Base-by-base conservation (phyloP, 225 moss, liverwort and hornwort species). In the Marchantia paleacea region DNA sequence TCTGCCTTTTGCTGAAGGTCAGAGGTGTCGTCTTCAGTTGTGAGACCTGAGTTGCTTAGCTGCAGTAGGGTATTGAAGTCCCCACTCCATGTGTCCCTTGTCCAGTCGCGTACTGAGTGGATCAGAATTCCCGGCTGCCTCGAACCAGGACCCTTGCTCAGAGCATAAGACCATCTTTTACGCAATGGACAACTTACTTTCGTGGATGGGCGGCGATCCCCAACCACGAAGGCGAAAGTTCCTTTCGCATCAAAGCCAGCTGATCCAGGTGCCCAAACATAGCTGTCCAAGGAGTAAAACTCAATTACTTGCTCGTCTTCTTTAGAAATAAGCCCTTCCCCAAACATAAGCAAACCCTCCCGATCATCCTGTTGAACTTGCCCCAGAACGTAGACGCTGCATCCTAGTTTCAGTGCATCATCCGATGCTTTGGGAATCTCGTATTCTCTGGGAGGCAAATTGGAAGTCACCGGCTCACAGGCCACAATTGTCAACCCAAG, bases 211-310 rank as follows among this genome's bases (percentile, higher is more conserved):
- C 61, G 71, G 70, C 57, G 49, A 29, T 82, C 88, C 24, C 81
- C 81, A 0, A 83, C 81, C 79, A 88, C 81, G 54, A 88, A 88
- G 20, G 85, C 81, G 61, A 88, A 85, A 7, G 75, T 82, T 68
- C 88, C 88, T 25, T 70, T 81, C 61, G 83, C 83, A 70, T 83
- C 85, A 31, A 88, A 88, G 28, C 85, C 83, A 30, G 85, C 75
- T 31, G 88, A 88, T 65, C 88, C 88, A 49, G 88, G 83, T n/a
- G 88, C 83, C 85, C 88, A 85, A 24, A 88, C 50, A 15, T 79
- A 83, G 19, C 83, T 81, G 61, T 82, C 82, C 77, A 83, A 69
- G 55, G 88, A 78, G 67, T 78, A 70, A 69, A 88, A 85, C 68
- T 83, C 76, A 18, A 88, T 85, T 3, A 82, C 72, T n/a, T 79